Conservation (phyloP, 2,329 filamentous ascomycete genomes). For the Clonostachys solani region DNA sequence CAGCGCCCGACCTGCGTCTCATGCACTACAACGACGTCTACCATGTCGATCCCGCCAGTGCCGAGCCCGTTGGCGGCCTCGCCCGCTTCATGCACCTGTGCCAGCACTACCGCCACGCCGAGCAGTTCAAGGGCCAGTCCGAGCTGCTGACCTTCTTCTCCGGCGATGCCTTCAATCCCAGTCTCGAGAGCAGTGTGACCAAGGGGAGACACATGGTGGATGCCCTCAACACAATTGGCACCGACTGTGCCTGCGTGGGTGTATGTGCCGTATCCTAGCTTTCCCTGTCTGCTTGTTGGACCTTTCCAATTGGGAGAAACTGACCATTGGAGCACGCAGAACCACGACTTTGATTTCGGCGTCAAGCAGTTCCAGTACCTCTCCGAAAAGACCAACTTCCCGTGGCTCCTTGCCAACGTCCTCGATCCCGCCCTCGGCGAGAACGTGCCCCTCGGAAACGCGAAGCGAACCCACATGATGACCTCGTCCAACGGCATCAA, state of each 20-base stretch:
- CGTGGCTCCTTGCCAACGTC: conserved; percentile 87
- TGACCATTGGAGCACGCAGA: conserved; percentile 37
- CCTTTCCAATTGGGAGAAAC: not conserved
- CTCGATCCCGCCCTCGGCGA: conserved; percentile 78
- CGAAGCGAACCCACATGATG: conserved; percentile 70
- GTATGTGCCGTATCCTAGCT: conserved; percentile 28
- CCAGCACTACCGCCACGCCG: conserved; percentile 66
- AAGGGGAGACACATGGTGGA: conserved; percentile 91
- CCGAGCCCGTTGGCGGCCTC: conserved; percentile 79
- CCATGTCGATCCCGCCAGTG: conserved; percentile 71
- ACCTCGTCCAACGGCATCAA: conserved; percentile 81
- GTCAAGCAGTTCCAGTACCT: conserved; percentile 75
- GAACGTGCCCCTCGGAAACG: conserved; percentile 70
- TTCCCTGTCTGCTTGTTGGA: not conserved
- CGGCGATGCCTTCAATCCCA: conserved; percentile 89
- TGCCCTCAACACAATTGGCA: conserved; percentile 72
- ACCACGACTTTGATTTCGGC: conserved; percentile 92
- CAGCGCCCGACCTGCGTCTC: conserved; percentile 66
- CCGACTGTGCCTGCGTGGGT: conserved; percentile 77
- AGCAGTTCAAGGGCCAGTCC: conserved; percentile 58
- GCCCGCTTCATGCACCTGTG: conserved; percentile 76
- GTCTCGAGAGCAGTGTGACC: conserved; percentile 81
- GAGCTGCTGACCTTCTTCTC: conserved; percentile 78
- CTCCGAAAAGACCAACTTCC: conserved; percentile 71
- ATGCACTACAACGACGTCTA: conserved; percentile 95